Evolutionary conservation across 768 basidiomycete genomes (phyloP).

Genomic region (Clitopilus hobsonii): DNA sequence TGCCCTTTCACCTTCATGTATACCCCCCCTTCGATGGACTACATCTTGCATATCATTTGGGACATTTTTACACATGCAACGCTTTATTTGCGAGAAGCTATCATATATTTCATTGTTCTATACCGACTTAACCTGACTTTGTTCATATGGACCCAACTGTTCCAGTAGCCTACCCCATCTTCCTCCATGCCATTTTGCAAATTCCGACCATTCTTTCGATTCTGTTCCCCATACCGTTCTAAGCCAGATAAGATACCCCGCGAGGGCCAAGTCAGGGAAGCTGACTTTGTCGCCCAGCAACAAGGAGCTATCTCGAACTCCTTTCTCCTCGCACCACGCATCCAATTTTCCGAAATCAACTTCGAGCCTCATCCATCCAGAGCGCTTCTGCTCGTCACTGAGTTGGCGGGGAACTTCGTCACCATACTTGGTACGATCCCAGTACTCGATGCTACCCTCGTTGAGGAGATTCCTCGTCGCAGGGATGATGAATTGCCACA

Average conservation of each 20-base stretch:
- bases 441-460: constrained; percentile 28
- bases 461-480: constrained; percentile 18
- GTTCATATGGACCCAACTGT: constrained; percentile 12
- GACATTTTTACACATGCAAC: neutral
- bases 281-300: neutral
- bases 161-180: neutral
- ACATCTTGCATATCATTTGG: too few relatives aligned
- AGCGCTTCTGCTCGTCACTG: neutral
- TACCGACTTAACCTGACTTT: neutral
- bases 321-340: constrained; percentile 18
- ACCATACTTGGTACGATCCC: constrained; percentile 23
- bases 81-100: neutral
- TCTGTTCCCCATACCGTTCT: neutral
- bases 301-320: constrained; percentile 4
- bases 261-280: neutral
- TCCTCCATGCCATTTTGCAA: neutral
- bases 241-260: neutral
- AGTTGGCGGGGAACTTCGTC: constrained; percentile 4
- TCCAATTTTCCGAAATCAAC: constrained; percentile 14
- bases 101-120: neutral
- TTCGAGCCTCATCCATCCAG: constrained; percentile 17
- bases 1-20: neutral
- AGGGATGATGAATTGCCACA: constrained; percentile 15
- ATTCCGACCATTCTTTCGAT: neutral
- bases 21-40: too few relatives aligned